Conservation (phyloP, 1,284 basidiomycete species). For the Somion occarium region DNA sequence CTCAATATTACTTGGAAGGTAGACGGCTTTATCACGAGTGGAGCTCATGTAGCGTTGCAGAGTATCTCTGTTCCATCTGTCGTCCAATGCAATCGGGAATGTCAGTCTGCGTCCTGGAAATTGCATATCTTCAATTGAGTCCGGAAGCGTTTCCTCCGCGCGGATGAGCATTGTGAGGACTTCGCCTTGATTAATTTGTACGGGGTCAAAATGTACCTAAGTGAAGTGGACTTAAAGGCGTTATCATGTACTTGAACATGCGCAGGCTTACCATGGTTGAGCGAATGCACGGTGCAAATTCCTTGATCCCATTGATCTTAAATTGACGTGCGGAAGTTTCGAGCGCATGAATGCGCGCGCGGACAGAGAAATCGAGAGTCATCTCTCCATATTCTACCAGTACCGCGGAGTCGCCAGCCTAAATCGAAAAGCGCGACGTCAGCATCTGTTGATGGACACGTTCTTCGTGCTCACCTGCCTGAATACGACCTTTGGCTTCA, state of each 20-base stretch:
- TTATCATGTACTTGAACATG: background rate
- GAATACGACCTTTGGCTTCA: slow-evolving; percentile 33
- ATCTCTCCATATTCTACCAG: slow-evolving; percentile 56
- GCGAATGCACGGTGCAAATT: slow-evolving; percentile 52
- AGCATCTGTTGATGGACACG: too few species aligned
- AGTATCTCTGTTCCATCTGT: slow-evolving; percentile 53
- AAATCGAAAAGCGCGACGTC: too few species aligned
- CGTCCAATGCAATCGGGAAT: slow-evolving; percentile 62
- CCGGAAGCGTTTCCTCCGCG: slow-evolving; percentile 35
- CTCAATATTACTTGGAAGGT: slow-evolving; percentile 64
- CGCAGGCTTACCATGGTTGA: slow-evolving; percentile 44
- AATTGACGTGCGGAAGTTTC: slow-evolving; percentile 36
- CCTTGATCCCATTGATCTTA: slow-evolving; percentile 34
- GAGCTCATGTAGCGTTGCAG: slow-evolving; percentile 53
- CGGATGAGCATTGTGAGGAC: slow-evolving; percentile 37
- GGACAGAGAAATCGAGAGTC: slow-evolving; percentile 43
- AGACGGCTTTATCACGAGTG: slow-evolving; percentile 53
- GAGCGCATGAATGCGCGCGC: slow-evolving; percentile 53
- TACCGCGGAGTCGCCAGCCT: slow-evolving; percentile 56
- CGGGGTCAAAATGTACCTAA: slow-evolving; percentile 49
- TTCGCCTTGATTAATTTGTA: slow-evolving; percentile 32
- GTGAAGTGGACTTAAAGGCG: background rate
- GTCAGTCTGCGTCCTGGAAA: slow-evolving; percentile 50
- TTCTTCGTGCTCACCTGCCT: slow-evolving; percentile 33
- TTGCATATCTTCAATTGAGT: slow-evolving; percentile 34